Evolutionary conservation across 768 basidiomycete genomes (phyloP).

Genomic region (Trametopsis cervina): DNA sequence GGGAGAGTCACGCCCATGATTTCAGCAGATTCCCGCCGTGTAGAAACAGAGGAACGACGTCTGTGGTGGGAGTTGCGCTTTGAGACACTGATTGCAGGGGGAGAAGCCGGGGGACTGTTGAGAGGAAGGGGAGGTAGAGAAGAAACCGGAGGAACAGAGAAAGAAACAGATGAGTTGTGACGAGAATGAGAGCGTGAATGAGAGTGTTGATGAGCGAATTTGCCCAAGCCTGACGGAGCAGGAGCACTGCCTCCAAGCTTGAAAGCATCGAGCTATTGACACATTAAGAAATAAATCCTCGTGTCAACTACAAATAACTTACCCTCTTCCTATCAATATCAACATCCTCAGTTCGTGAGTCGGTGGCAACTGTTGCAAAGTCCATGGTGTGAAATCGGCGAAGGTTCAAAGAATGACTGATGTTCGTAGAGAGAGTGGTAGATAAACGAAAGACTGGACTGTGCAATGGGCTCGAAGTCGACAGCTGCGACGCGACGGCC

Average conservation of each 20-base stretch:
- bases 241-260: constrained; percentile 45
- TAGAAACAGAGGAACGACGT: constrained; percentile 83
- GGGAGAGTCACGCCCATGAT: constrained; percentile 80
- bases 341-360: constrained; percentile 27
- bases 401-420: constrained; percentile 29
- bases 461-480: constrained; percentile 15
- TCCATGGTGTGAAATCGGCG: constrained; percentile 32
- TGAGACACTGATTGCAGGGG: constrained; percentile 21
- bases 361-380: constrained; percentile 23
- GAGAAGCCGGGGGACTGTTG: constrained; percentile 32
- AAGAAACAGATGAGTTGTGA: constrained; percentile 41
- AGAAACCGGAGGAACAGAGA: constrained; percentile 28
- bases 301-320: constrained; percentile 1
- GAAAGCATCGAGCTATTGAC: constrained; percentile 61
- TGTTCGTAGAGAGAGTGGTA: constrained; percentile 28
- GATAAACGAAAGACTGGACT: constrained; percentile 33
- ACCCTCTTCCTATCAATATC: constrained; percentile 39
- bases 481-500: constrained; percentile 6
- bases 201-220: constrained; percentile 32
- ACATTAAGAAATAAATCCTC: constrained; percentile 1
- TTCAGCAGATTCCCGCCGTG: constrained; percentile 84
- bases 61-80: constrained; percentile 79
- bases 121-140: constrained; percentile 9
- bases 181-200: constrained; percentile 71
- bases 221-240: constrained; percentile 24